Evolutionary conservation across 73 alveolate species (phyloP).

Genomic region (Diophrys appendiculata): DNA sequence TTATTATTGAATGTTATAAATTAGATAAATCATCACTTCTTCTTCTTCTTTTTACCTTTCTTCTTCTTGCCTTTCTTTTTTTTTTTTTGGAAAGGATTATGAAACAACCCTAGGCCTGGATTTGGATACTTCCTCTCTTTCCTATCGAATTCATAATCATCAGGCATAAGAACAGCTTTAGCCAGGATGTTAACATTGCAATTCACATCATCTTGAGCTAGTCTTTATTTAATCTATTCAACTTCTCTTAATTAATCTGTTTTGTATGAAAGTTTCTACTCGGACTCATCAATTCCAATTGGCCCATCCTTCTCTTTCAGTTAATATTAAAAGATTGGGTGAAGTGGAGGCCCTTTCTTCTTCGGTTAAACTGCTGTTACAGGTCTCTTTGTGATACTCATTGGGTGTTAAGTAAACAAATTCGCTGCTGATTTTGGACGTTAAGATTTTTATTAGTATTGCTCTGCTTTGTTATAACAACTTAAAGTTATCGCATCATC

Average conservation of each 20-base stretch:
- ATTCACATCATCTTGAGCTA: constrained; percentile 40
- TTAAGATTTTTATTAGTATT: too few relatives aligned
- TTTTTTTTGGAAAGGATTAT: constrained; percentile 8
- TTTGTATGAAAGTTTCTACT: not conserved
- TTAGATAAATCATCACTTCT: not conserved
- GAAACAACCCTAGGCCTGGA: not conserved
- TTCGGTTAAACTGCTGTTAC: not conserved
- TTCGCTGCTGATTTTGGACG: not conserved
- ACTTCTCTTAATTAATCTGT: constrained; percentile 30
- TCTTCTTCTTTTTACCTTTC: constrained; percentile 10
- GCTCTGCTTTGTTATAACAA: not conserved
- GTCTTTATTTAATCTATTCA: constrained; percentile 37
- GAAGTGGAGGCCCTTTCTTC: not conserved
- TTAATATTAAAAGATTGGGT: not conserved
- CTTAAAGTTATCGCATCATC: not conserved
- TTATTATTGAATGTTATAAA: too few relatives aligned
- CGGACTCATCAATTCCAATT: not conserved
- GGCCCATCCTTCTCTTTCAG: constrained; percentile 1
- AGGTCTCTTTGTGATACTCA: not conserved
- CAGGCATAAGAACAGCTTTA: constrained; percentile 53
- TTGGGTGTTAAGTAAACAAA: not conserved
- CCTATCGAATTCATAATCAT: constrained; percentile 18
- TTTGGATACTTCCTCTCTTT: constrained; percentile 4
- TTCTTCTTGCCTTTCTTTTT: constrained; percentile 12
- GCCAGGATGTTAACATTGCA: constrained; percentile 16